A percentile compares a stretch with the other conserved stretches of the same genome.
Evolutionary conservation across 768 basidiomycete genomes (phyloP).

Genomic region (Cystobasidium tubakii): DNA sequence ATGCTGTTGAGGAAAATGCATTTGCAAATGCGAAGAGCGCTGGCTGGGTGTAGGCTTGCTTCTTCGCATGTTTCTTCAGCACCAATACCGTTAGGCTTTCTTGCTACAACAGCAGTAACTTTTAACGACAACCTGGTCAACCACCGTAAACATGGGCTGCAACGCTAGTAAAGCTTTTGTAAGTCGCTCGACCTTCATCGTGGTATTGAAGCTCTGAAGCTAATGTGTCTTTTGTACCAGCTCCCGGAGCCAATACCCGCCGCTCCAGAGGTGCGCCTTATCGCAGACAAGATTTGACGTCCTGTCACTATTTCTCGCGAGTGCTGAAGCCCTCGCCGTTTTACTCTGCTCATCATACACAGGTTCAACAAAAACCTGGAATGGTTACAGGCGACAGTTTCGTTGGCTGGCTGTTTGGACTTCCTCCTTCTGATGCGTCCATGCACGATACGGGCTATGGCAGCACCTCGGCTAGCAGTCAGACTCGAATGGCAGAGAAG

Average conservation of each 20-base stretch:
- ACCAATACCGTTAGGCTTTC: no score
- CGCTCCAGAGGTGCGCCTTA: neutral
- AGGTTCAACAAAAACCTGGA: neutral
- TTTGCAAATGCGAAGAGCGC: no score
- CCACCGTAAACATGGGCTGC: neutral
- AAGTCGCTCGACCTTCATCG: neutral
- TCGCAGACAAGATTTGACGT: no score
- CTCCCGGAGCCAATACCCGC: neutral
- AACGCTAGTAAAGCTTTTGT: conserved; percentile 10
- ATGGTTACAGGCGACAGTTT: neutral
- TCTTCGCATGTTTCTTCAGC: no score
- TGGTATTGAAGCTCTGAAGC: neutral
- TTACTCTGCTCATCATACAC: neutral
- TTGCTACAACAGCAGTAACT: no score
- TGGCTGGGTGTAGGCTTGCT: no score
- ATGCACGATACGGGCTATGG: neutral
- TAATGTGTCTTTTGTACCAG: neutral
- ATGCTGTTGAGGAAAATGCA: no score
- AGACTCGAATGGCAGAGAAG: neutral
- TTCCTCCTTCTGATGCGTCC: neutral
- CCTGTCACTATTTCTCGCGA: no score
- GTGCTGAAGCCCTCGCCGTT: no score
- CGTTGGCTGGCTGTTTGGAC: neutral
- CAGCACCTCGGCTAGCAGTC: neutral
- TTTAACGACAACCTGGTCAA: no score